A percentile compares a stretch with the other conserved stretches of the same genome.
phyloP scores from a whole-genome alignment of 73 alveolate genomes.

The Effrenium voratum region DNA sequence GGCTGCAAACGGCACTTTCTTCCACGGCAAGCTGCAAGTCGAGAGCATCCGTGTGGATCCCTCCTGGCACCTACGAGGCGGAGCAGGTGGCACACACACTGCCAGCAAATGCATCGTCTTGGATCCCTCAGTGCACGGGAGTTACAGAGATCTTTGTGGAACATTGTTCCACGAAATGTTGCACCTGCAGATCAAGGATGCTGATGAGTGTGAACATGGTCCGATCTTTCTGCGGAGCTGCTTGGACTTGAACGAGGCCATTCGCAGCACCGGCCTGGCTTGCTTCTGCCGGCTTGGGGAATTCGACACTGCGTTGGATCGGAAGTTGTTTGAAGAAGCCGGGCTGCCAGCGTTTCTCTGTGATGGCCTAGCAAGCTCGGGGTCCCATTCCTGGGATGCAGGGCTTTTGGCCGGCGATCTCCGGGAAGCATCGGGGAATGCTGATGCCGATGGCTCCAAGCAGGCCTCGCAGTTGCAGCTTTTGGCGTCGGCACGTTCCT shows the following conservation, averaged over 20 bases:
- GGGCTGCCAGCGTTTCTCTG: neutral
- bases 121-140: constrained; percentile 45
- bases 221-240: neutral
- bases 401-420: constrained; percentile 56
- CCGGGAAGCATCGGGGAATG: neutral
- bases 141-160: constrained; percentile 34
- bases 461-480: neutral
- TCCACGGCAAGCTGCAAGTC: constrained; percentile 5
- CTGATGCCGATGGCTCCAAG: too few species aligned
- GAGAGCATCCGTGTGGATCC: neutral
- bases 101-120: constrained; percentile 1
- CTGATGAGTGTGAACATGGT: constrained; percentile 36
- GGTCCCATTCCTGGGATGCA: constrained; percentile 7
- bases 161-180: constrained; percentile 59
- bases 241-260: constrained; percentile 5
- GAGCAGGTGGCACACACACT: constrained; percentile 83
- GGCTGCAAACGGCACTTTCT: neutral
- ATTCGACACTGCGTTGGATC: constrained; percentile 66
- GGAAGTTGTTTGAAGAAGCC: neutral
- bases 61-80: constrained; percentile 58
- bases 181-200: constrained; percentile 28
- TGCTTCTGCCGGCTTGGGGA: constrained; percentile 66
- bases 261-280: neutral
- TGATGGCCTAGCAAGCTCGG: neutral
- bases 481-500: constrained; percentile 8